These are phyloP conservation scores for Dendrothele bispora DNA, from an alignment of 768 basidiomycete species.

Conservation along the genomic window DNA sequence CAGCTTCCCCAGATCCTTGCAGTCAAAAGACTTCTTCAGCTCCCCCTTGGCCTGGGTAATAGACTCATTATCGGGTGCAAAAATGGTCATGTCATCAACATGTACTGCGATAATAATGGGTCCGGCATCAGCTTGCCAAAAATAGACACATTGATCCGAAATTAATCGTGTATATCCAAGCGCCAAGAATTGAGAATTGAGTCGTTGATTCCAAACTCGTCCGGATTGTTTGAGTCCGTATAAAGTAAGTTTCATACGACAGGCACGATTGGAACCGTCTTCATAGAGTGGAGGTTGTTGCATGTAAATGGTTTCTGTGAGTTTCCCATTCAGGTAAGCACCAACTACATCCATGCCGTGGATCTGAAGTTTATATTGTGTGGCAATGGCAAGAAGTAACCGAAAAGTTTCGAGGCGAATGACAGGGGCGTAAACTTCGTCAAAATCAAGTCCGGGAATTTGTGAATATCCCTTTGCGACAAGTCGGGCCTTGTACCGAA, in stretches of 20 bases:
- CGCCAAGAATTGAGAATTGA: constrained; percentile 13
- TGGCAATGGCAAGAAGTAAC: constrained; percentile 33
- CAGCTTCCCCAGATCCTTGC: constrained; percentile 14
- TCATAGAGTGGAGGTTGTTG: constrained; percentile 20
- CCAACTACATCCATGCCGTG: constrained; percentile 39
- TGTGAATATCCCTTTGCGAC: not conserved
- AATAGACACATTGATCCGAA: constrained; percentile 17
- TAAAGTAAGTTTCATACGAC: too few relatives aligned
- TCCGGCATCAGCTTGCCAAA: constrained; percentile 5
- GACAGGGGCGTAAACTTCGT: constrained; percentile 41
- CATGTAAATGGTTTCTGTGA: constrained; percentile 35
- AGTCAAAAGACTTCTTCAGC: constrained; percentile 13
- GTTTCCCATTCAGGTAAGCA: constrained; percentile 28
- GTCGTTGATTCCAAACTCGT: constrained; percentile 26
- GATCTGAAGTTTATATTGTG: constrained; percentile 31
- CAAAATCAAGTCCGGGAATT: not conserved
- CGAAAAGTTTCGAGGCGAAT: constrained; percentile 29
- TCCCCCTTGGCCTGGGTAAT: constrained; percentile 8
- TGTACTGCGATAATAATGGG: constrained; percentile 11
- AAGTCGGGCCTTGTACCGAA: not conserved
- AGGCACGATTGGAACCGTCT: not conserved
- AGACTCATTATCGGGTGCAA: constrained; percentile 5
- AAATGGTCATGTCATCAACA: constrained; percentile 26
- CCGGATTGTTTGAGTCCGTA: constrained; percentile 29
- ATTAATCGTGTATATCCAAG: constrained; percentile 14